Evolutionary conservation across 345 rosid genomes (phyloP), one percentile per base, ranked within the genome.

Genomic region (Turritis glabra): DNA sequence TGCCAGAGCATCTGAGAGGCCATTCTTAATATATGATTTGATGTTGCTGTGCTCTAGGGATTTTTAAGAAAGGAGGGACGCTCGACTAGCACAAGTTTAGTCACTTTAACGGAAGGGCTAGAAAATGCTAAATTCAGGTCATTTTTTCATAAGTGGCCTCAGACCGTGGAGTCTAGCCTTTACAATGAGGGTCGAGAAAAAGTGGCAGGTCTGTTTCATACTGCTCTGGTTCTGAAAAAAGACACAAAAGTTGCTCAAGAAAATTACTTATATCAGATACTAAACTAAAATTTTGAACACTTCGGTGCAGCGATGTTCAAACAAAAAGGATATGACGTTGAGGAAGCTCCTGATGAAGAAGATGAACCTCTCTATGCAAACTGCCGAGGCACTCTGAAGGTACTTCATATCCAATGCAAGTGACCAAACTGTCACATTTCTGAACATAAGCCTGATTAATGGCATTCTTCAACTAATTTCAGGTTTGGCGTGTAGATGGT

Each of bases 131-230:
- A 59, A 37, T 92, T 92, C 74, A 85, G 76, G 77, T 92, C 91
- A 56, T 71, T 82, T 72, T 92, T 92, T 64, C 69, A 78, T 32
- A 79, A 78, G 65, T 92, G 98, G 98, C 94, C 96, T 54, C 84
- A 83, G 64, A 82, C 71, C 14, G 72, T 30, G 6, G 90, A 92
- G 53, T 71, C 84, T 38, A 87, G 76, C 73, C 83, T 90, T 58
- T 88, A 86, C 78, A 89, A 81, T 62, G 98, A 92, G 72, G 94
- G 98, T 52, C 87, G 96, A 74, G 96, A 80, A 78, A 92, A 92
- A 92, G 84, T 92, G 71, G 96, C 96, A 85, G 98, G 98, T 92
- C 33, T 77, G 77, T 46, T 44, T 54, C 64, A 27, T 59, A 25
- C 25, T 56, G 17, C 22, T 46, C 47, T 64, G 56, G 64, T 6